Percentiles rank a stretch among this genome's conserved stretches.
These are phyloP conservation scores for Rhodotorula sp. DNA, from an alignment of 1,284 basidiomycete species.

Conservation along the genomic window DNA sequence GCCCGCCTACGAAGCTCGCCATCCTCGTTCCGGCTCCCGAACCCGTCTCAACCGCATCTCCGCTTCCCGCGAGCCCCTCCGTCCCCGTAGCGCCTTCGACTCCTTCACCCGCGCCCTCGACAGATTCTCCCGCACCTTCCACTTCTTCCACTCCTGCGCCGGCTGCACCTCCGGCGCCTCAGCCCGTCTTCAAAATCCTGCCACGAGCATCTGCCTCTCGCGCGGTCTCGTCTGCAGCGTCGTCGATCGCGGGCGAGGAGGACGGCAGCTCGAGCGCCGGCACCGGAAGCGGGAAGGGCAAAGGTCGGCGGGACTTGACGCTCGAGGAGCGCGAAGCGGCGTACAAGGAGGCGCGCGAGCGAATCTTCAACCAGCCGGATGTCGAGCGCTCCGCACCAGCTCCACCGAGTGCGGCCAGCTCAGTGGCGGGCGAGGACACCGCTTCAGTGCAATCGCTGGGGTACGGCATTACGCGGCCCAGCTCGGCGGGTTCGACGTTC, in stretches of 20 bases:
- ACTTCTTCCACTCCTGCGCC: background rate
- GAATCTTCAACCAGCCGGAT: constrained; percentile 40
- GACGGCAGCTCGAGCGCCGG: constrained; percentile 18
- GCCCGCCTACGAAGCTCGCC: constrained; percentile 27
- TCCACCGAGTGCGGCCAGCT: background rate
- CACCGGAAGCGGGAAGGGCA: constrained; percentile 1
- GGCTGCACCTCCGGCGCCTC: constrained; percentile 3
- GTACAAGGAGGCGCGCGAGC: constrained; percentile 44
- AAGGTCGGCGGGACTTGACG: constrained; percentile 27
- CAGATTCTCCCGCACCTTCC: background rate
- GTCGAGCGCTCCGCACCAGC: background rate
- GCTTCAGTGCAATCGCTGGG: constrained; percentile 5
- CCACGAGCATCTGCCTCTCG: constrained; percentile 27
- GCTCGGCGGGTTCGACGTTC: constrained; percentile 36
- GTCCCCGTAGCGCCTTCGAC: constrained; percentile 4
- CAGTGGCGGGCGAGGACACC: constrained; percentile 10
- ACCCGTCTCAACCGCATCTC: background rate
- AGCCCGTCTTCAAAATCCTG: constrained; percentile 39
- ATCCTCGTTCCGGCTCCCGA: constrained; percentile 22
- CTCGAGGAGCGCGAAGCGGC: constrained; percentile 41
- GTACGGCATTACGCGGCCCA: constrained; percentile 29
- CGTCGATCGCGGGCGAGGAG: constrained; percentile 32
- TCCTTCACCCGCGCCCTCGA: background rate
- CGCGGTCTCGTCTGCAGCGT: constrained; percentile 28
- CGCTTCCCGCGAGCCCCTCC: background rate